Conservation (phyloP, 345 rosid genomes). For the Eucalyptus albens region DNA sequence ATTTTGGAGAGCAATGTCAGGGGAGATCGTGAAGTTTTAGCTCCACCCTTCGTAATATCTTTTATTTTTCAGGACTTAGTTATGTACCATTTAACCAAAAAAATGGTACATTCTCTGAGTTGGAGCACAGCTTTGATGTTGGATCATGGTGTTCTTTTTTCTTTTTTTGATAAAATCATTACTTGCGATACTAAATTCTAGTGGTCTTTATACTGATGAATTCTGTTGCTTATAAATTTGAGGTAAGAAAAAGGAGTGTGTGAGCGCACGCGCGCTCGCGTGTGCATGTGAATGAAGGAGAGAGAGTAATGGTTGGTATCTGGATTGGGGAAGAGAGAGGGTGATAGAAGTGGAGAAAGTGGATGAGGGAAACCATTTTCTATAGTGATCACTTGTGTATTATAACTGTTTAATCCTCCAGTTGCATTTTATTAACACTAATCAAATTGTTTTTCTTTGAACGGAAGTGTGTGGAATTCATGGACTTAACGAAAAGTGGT, state of each 20-base stretch:
- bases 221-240: not conserved
- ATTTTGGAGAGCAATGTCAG: not conserved
- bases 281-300: not conserved
- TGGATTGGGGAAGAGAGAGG: not conserved
- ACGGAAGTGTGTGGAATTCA: not conserved
- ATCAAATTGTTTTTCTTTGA: not conserved
- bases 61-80: not conserved
- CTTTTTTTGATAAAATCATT: not conserved
- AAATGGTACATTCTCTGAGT: not conserved
- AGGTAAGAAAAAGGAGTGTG: not conserved
- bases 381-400: not conserved
- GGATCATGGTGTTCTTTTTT: not conserved
- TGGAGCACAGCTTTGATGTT: not conserved
- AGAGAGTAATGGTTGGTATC: not conserved
- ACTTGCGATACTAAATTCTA: not conserved
- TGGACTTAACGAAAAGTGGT: not conserved
- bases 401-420: not conserved
- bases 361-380: not conserved
- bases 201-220: not conserved
- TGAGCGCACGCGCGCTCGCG: fast-evolving
- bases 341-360: not conserved
- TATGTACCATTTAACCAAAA: not conserved
- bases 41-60: not conserved
- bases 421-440: not conserved
- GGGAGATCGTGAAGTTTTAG: not conserved